phyloP scores from a whole-genome alignment of 169 alveolate species.

The Babesia gibsoni region DNA sequence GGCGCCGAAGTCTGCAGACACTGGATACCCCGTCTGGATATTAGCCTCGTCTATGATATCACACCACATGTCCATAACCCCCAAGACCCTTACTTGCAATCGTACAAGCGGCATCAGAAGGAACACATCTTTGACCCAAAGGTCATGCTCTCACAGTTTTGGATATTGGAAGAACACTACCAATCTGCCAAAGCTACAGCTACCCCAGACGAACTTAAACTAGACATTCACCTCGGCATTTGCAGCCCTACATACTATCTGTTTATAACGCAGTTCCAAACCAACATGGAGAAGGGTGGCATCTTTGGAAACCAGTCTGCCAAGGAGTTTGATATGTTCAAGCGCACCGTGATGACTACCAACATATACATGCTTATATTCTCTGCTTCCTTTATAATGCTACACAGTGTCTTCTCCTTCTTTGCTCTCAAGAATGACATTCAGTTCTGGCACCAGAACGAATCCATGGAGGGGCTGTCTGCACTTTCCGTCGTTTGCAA shows the following conservation, averaged over 20 bases:
- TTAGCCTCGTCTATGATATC: constrained; percentile 56
- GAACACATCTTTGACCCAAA: constrained; percentile 51
- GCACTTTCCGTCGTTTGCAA: constrained; percentile 86
- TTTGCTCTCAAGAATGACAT: constrained; percentile 92
- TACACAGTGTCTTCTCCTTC: constrained; percentile 85
- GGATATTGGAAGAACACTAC: constrained; percentile 61
- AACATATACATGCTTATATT: constrained; percentile 81
- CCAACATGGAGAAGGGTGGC: constrained; percentile 18
- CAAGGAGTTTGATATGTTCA: constrained; percentile 84
- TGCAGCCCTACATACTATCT: constrained; percentile 50
- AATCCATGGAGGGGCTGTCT: constrained; percentile 93
- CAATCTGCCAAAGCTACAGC: background rate
- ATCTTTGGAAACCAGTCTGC: constrained; percentile 48
- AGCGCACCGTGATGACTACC: constrained; percentile 83
- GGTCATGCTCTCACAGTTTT: constrained; percentile 57
- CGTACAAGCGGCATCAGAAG: constrained; percentile 1
- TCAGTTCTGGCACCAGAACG: constrained; percentile 92
- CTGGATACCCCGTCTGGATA: constrained; percentile 63
- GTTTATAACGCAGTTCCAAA: constrained; percentile 26
- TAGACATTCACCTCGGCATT: constrained; percentile 32
- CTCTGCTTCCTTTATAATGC: constrained; percentile 78
- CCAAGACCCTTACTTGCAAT: constrained; percentile 14
- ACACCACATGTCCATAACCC: background rate
- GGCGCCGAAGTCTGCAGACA: constrained; percentile 17
- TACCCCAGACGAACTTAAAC: constrained; percentile 4